These are phyloP conservation scores for Daldinia concentrica DNA, from an alignment of 495 filamentous ascomycete species.

Conservation along the genomic window DNA sequence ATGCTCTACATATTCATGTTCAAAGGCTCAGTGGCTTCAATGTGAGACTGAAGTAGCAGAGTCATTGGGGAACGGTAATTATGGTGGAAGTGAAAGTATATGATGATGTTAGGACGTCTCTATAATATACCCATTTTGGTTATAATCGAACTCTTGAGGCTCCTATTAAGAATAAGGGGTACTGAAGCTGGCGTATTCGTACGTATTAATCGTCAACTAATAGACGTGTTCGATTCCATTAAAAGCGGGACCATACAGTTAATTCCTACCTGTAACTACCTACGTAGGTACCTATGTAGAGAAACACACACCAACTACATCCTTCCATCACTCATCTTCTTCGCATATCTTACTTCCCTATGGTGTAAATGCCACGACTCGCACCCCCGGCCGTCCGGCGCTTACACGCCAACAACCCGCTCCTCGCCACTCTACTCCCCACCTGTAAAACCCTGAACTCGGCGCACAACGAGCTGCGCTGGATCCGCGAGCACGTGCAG, in stretches of 20 bases:
- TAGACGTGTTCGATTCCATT: background rate
- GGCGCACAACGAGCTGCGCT: conserved; percentile 82
- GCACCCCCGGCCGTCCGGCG: conserved; percentile 63
- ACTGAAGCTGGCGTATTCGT: background rate
- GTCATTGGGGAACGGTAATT: no score
- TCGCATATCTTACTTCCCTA: background rate
- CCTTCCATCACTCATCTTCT: no score
- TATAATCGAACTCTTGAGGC: no score
- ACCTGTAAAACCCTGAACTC: conserved; percentile 72
- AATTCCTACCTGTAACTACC: no score
- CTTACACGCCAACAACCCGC: conserved; percentile 64
- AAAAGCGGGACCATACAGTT: conserved; percentile 8
- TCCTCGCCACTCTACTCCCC: conserved; percentile 73
- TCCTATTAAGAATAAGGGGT: background rate
- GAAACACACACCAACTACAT: no score
- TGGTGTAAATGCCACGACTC: conserved; percentile 77
- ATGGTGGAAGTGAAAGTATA: no score
- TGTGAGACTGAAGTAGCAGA: no score
- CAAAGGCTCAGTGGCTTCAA: no score
- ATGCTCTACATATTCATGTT: no score
- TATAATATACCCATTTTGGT: no score
- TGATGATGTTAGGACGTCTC: no score
- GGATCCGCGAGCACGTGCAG: conserved; percentile 75
- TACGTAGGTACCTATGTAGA: no score
- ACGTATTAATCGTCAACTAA: conserved; percentile 7